Evolutionary conservation across 805 yeast genomes (phyloP).

Genomic region (Schwanniomyces polymorphus): DNA sequence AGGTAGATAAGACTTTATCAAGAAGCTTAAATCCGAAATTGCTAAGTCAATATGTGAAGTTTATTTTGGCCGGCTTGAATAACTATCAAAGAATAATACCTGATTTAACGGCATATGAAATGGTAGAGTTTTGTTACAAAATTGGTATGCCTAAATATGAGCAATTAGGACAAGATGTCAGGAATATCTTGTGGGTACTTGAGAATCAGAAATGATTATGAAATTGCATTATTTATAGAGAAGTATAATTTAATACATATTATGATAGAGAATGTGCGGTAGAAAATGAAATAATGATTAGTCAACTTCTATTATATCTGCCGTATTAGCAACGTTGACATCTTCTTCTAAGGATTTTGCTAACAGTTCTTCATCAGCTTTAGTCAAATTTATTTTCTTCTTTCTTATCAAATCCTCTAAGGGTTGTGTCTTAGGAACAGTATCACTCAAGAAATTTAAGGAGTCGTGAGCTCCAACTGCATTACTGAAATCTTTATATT

Average conservation of each 20-base stretch:
- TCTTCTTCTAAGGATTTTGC: not conserved
- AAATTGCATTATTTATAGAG: not conserved
- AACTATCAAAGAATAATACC: constrained; percentile 43
- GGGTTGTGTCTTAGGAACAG: constrained; percentile 64
- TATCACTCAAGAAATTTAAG: constrained; percentile 60
- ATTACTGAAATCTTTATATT: constrained; percentile 66
- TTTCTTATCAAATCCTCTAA: constrained; percentile 48
- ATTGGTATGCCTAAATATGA: constrained; percentile 23
- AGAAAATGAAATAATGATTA: constrained; percentile 1
- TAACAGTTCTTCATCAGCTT: constrained; percentile 9
- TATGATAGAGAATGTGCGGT: not conserved
- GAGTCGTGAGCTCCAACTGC: constrained; percentile 62
- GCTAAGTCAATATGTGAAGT: constrained; percentile 21
- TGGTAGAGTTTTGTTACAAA: constrained; percentile 28
- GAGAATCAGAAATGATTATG: constrained; percentile 3
- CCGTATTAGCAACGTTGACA: not conserved
- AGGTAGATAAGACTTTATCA: constrained; percentile 5
- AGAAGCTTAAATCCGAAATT: constrained; percentile 21
- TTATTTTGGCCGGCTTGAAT: constrained; percentile 34
- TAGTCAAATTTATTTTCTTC: constrained; percentile 31
- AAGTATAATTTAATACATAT: not conserved
- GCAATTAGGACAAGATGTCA: constrained; percentile 20
- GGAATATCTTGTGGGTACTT: constrained; percentile 31
- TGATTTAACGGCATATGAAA: constrained; percentile 34
- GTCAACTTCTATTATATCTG: not conserved